Evolutionary conservation across 441 rosid genomes (phyloP).

Genomic region (Geranium incanum): DNA sequence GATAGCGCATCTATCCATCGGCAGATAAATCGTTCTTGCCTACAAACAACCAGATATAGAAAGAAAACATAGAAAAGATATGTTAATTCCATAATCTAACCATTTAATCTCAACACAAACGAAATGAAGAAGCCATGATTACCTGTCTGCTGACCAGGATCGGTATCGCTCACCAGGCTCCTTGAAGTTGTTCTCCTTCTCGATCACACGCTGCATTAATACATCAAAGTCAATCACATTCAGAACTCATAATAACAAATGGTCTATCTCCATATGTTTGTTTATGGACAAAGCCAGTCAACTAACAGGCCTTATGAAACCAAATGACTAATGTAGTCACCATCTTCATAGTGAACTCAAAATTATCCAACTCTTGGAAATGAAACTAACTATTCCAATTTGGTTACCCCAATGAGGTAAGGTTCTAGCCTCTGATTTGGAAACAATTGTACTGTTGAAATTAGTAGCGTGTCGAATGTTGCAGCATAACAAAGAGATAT

Average conservation of each 20-base stretch:
- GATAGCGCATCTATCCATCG: slow-evolving; percentile 70
- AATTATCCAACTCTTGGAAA: not conserved
- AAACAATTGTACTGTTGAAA: no score
- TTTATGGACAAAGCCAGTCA: not conserved
- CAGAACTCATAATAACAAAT: not conserved
- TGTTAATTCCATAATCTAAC: not conserved
- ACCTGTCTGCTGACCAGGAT: slow-evolving; percentile 77
- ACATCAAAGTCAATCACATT: not conserved
- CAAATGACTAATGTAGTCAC: not conserved
- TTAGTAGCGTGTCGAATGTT: no score
- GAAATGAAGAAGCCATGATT: slow-evolving; percentile 6
- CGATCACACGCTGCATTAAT: slow-evolving; percentile 50
- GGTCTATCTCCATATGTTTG: not conserved
- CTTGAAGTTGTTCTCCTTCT: slow-evolving; percentile 86
- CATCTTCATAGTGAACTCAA: not conserved
- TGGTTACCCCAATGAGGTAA: no score
- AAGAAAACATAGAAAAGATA: not conserved
- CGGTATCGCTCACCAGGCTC: slow-evolving; percentile 85
- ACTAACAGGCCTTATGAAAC: not conserved
- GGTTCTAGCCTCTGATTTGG: no score
- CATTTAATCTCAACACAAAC: slow-evolving; percentile 1
- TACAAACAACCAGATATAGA: slow-evolving; percentile 23
- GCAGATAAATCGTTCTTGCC: slow-evolving; percentile 72
- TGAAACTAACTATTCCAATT: no score
- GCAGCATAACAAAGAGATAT: no score